Conservation (phyloP, 1,284 basidiomycete species). For the Pisolithus thermaeus region DNA sequence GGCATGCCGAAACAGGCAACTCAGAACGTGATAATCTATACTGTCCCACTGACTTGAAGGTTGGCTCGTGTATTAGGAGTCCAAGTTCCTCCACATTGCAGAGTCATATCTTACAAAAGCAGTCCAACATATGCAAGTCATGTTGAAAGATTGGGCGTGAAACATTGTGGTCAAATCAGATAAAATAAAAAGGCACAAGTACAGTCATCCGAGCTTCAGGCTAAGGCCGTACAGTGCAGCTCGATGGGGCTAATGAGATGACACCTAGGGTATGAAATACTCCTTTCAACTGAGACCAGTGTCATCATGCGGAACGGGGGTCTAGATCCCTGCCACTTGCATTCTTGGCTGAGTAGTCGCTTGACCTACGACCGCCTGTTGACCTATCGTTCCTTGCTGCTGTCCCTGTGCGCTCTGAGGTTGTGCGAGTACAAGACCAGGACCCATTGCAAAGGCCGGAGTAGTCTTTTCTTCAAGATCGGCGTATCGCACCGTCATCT, state of each 20-base stretch:
- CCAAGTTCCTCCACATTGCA: background rate
- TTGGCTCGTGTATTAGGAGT: background rate
- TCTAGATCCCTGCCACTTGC: conserved; percentile 31
- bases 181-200: conserved; percentile 33
- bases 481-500: conserved; percentile 82
- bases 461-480: conserved; percentile 81
- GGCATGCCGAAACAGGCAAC: too few species aligned
- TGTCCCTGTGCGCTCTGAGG: conserved; percentile 23
- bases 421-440: conserved; percentile 44
- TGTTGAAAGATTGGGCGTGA: conserved; percentile 16
- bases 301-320: conserved; percentile 5
- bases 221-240: conserved; percentile 24
- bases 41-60: background rate
- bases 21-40: too few species aligned
- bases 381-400: conserved; percentile 27
- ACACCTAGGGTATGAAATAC: conserved; percentile 3
- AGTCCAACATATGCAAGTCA: conserved; percentile 5
- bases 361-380: conserved; percentile 21
- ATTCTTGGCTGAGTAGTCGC: conserved; percentile 25
- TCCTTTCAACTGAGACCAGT: conserved; percentile 4
- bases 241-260: conserved; percentile 17
- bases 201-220: conserved; percentile 35
- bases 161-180: conserved; percentile 18
- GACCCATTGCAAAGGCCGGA: conserved; percentile 54
- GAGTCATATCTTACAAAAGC: background rate